phyloP scores from a whole-genome alignment of 179 eudicot genomes.

The Spergularia azorica region DNA sequence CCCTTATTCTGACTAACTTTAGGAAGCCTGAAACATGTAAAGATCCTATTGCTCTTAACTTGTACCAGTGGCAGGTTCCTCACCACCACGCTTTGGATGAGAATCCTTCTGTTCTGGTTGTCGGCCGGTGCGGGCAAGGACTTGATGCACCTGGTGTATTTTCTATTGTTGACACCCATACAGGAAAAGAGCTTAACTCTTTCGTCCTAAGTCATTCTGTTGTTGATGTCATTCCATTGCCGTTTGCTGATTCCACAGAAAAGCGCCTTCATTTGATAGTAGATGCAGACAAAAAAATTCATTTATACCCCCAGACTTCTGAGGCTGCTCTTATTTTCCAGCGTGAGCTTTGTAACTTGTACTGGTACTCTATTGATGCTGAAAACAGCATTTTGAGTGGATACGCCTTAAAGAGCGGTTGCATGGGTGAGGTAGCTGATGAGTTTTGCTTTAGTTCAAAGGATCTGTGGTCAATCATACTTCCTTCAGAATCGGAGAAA shows the following conservation, averaged over 20 bases:
- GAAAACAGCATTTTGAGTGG: conserved; percentile 73
- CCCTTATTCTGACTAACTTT: conserved; percentile 61
- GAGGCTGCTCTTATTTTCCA: conserved; percentile 77
- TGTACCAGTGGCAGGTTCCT: conserved; percentile 96
- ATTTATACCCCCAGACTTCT: conserved; percentile 75
- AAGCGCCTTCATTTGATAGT: conserved; percentile 79
- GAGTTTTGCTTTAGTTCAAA: conserved; percentile 71
- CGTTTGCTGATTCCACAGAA: conserved; percentile 86
- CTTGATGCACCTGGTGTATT: conserved; percentile 67
- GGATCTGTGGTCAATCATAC: conserved; percentile 83
- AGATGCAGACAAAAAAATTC: conserved; percentile 60
- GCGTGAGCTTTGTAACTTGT: conserved; percentile 64
- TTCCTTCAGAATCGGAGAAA: conserved; percentile 86
- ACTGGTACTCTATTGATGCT: conserved; percentile 92
- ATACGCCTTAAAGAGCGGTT: conserved; percentile 57
- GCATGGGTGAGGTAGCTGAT: conserved; percentile 53
- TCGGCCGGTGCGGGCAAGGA: conserved; percentile 77
- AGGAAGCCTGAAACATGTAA: conserved; percentile 70
- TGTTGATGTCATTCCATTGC: conserved; percentile 77
- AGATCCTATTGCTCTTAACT: conserved; percentile 60
- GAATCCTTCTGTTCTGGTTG: conserved; percentile 84
- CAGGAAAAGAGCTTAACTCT: conserved; percentile 66
- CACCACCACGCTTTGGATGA: conserved; percentile 98
- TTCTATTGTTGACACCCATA: conserved; percentile 80
- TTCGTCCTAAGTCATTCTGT: conserved; percentile 59